Evolutionary conservation across 2,329 filamentous ascomycete species (phyloP).

Genomic region (Fusarium scirpi): DNA sequence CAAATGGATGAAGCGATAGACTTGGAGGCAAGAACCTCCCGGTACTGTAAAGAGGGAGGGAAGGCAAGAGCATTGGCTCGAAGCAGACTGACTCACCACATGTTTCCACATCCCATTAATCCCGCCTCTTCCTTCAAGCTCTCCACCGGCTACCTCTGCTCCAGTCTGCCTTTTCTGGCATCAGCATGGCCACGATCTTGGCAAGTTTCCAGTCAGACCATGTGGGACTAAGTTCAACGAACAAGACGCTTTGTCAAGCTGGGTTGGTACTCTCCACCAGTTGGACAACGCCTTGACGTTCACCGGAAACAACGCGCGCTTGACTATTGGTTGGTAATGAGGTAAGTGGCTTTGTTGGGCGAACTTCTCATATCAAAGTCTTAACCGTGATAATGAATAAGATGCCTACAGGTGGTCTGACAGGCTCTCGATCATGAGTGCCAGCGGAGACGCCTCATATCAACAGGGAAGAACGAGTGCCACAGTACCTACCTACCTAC

Average conservation of each 20-base stretch:
- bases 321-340: background rate
- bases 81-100: background rate
- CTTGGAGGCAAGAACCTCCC: background rate
- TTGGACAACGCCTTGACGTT: background rate
- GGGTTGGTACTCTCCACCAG: background rate
- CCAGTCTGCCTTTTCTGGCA: background rate
- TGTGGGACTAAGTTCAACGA: background rate
- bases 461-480: background rate
- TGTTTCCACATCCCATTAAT: background rate
- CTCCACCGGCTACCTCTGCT: background rate
- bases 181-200: background rate
- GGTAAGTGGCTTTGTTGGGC: background rate
- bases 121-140: background rate
- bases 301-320: background rate
- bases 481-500: too few species aligned
- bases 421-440: background rate
- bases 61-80: background rate
- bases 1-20: background rate
- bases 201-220: background rate
- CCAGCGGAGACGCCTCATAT: background rate
- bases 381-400: background rate
- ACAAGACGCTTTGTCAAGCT: background rate
- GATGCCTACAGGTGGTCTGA: background rate
- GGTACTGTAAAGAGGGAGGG: background rate
- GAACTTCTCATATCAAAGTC: background rate